A percentile compares a stretch with the other conserved stretches of the same genome.
These are phyloP conservation scores for Colletotrichum coccodes DNA, from an alignment of 2,329 filamentous ascomycete genomes.

Conservation along the genomic window DNA sequence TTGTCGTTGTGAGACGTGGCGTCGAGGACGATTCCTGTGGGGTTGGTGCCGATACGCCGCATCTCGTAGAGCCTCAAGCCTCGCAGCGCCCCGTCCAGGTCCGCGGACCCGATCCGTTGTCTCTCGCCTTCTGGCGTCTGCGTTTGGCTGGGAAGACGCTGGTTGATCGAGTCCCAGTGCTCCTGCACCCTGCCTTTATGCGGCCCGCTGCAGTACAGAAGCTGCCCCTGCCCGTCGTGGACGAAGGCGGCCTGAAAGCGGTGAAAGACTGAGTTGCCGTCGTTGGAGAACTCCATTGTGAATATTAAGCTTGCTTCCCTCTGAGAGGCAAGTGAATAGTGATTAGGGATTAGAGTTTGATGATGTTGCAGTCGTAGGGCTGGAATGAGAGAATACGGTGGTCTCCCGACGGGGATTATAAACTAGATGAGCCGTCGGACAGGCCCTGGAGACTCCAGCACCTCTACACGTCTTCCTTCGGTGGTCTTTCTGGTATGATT, in stretches of 20 bases:
- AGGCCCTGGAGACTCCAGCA: not conserved
- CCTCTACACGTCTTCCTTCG: not conserved
- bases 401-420: slow-evolving; percentile 8
- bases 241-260: slow-evolving; percentile 29
- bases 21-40: slow-evolving; percentile 17
- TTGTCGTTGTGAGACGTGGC: not conserved
- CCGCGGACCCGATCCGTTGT: not conserved
- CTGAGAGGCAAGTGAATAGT: not conserved
- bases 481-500: not conserved
- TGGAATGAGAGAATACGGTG: not conserved
- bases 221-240: slow-evolving; percentile 26
- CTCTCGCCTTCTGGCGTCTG: not conserved
- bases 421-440: not conserved
- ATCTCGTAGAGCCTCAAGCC: slow-evolving; percentile 22
- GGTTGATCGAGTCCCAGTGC: slow-evolving; percentile 13
- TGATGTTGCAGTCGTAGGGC: not conserved
- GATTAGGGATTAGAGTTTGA: slow-evolving; percentile 10
- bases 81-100: slow-evolving; percentile 5
- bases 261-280: slow-evolving; percentile 30
- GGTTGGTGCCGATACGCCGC: not conserved
- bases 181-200: slow-evolving; percentile 12
- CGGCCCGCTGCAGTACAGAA: slow-evolving; percentile 19
- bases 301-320: not conserved
- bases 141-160: slow-evolving; percentile 7
- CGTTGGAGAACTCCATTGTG: slow-evolving; percentile 32